A percentile compares a stretch with the other conserved stretches of the same genome.
Conservation (phyloP, 2,329 filamentous ascomycete species). For the Nothophoma quercina region DNA sequence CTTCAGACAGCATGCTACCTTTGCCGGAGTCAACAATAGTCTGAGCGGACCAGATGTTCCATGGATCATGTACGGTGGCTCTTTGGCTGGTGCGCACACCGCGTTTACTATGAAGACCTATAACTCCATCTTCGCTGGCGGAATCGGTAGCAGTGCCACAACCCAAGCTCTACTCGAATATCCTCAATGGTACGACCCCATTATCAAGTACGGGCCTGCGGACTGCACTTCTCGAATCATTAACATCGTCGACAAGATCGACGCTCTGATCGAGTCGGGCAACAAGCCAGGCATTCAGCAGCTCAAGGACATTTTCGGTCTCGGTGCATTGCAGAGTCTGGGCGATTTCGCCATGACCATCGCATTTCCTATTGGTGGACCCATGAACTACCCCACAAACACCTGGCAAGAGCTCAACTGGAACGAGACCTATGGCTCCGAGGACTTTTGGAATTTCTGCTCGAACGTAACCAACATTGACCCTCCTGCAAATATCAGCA, state of each 20-base stretch:
- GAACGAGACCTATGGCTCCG: conserved; percentile 50
- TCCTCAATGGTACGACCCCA: conserved; percentile 60
- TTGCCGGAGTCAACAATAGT: conserved; percentile 54
- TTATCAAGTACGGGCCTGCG: conserved; percentile 58
- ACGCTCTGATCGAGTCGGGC: conserved; percentile 54
- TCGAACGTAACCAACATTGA: conserved; percentile 59
- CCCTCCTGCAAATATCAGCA: conserved; percentile 53
- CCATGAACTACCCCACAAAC: conserved; percentile 58
- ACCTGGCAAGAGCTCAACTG: conserved; percentile 66
- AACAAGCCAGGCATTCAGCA: conserved; percentile 54
- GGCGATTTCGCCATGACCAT: conserved; percentile 60
- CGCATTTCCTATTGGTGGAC: conserved; percentile 56
- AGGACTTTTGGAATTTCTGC: conserved; percentile 63
- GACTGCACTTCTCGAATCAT: conserved; percentile 61
- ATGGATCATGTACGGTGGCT: conserved; percentile 57
- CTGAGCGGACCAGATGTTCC: conserved; percentile 56
- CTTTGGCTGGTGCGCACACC: conserved; percentile 54
- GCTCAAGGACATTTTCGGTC: conserved; percentile 58
- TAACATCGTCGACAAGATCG: conserved; percentile 59
- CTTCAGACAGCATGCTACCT: conserved; percentile 58
- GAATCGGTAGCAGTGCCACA: conserved; percentile 58
- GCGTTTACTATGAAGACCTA: conserved; percentile 58
- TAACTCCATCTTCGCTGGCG: conserved; percentile 56
- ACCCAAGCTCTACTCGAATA: conserved; percentile 54
- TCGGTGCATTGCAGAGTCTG: conserved; percentile 54